Conservation (phyloP, 2,329 filamentous ascomycete genomes). For the Aspergillus amoenus region DNA sequence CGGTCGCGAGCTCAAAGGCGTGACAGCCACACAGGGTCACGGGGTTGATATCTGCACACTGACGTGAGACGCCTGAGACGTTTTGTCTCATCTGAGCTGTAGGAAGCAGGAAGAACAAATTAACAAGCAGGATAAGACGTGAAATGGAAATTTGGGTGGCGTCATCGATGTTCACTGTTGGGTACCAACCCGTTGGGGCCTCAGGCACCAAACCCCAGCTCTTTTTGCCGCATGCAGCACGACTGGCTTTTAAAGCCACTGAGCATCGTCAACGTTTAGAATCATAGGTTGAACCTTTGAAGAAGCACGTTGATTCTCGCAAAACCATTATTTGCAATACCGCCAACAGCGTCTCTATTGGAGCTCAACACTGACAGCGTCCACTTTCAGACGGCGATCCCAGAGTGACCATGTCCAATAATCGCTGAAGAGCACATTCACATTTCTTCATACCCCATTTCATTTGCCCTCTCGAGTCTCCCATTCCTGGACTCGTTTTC, state of each 20-base stretch:
- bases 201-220: no score
- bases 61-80: not conserved
- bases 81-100: not conserved
- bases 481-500: not conserved
- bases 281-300: not conserved
- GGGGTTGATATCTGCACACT: constrained; percentile 2
- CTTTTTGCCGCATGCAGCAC: not conserved
- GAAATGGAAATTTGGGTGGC: no score
- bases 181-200: no score
- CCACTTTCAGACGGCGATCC: no score
- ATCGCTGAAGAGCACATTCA: not conserved
- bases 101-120: no score
- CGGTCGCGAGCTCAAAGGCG: constrained; percentile 1
- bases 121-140: no score
- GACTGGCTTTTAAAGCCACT: not conserved
- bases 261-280: not conserved
- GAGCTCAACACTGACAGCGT: not conserved
- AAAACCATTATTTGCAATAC: not conserved
- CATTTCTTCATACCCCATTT: not conserved
- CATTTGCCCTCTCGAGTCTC: not conserved
- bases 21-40: constrained; percentile 4
- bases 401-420: not conserved
- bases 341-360: not conserved
- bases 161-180: no score
- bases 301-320: not conserved